These are phyloP conservation scores for Yarrowia galli DNA, from an alignment of 1,139 yeast species.

Conservation along the genomic window DNA sequence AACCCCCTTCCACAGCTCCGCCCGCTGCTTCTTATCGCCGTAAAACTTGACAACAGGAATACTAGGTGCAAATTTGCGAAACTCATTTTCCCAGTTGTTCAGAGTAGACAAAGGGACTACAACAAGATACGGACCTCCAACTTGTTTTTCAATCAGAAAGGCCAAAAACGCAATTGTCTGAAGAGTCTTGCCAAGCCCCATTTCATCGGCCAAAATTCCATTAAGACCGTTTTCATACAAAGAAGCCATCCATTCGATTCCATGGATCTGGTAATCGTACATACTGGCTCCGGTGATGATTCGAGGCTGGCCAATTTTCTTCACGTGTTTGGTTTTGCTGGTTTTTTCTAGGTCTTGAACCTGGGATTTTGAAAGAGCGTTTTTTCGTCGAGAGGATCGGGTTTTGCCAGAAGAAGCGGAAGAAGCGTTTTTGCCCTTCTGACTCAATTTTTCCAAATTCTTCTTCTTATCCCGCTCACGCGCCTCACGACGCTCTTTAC, in stretches of 20 bases:
- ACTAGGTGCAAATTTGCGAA: conserved; percentile 74
- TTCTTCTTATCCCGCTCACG: conserved; percentile 25
- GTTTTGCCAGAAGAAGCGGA: neutral
- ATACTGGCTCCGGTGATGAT: conserved; percentile 70
- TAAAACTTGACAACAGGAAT: conserved; percentile 66
- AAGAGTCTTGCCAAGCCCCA: conserved; percentile 96
- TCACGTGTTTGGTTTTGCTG: neutral
- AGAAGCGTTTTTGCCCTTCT: conserved; percentile 2
- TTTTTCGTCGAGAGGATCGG: neutral
- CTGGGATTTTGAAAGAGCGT: conserved; percentile 2
- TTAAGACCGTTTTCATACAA: conserved; percentile 91
- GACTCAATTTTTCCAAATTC: neutral
- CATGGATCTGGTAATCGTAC: conserved; percentile 87
- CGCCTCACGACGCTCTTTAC: conserved; percentile 2
- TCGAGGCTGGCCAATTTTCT: conserved; percentile 62
- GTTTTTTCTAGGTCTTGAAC: conserved; percentile 7
- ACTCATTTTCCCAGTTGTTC: conserved; percentile 82
- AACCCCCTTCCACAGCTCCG: conserved; percentile 49
- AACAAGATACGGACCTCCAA: conserved; percentile 82
- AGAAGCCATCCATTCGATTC: conserved; percentile 88
- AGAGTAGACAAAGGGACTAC: conserved; percentile 90
- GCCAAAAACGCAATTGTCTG: conserved; percentile 83
- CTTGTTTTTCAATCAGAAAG: conserved; percentile 78
- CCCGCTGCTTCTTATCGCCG: conserved; percentile 68
- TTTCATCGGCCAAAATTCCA: conserved; percentile 95